Percentiles rank a stretch among this genome's conserved stretches.
phyloP scores from a whole-genome alignment of 176 grass and related monocot genomes.

The Puccinellia tenuiflora region DNA sequence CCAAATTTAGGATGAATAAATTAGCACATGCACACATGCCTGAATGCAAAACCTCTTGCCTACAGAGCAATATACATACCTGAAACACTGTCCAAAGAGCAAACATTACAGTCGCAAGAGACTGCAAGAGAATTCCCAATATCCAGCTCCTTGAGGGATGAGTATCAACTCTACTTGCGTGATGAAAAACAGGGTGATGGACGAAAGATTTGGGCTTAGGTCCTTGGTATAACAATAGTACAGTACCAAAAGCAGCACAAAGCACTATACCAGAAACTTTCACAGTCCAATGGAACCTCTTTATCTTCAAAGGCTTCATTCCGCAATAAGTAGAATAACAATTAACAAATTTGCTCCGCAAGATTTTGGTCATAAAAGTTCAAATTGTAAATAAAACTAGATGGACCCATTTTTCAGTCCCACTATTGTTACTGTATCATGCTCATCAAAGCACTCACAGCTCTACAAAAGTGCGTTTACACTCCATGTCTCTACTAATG shows the following conservation, averaged over 20 bases:
- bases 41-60: background rate
- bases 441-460: background rate
- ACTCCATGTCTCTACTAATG: background rate
- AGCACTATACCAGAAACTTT: slow-evolving; percentile 45
- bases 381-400: background rate
- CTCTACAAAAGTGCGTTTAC: background rate
- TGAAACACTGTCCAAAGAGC: slow-evolving; percentile 50
- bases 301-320: slow-evolving; percentile 47
- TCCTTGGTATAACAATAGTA: slow-evolving; percentile 46
- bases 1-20: background rate
- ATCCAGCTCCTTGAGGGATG: slow-evolving; percentile 32
- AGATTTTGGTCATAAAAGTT: background rate
- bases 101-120: slow-evolving; percentile 21
- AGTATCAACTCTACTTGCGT: background rate
- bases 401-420: background rate
- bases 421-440: background rate
- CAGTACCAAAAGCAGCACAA: slow-evolving; percentile 24
- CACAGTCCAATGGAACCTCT: slow-evolving; percentile 28
- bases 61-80: slow-evolving; percentile 29
- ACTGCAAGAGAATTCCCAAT: slow-evolving; percentile 39
- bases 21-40: background rate
- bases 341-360: background rate
- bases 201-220: slow-evolving; percentile 38
- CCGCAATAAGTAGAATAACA: slow-evolving; percentile 11
- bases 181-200: slow-evolving; percentile 20